Percentiles rank a stretch among this genome's conserved stretches.
phyloP scores from a whole-genome alignment of 1,139 yeast species.

The Taiozyma onychis region DNA sequence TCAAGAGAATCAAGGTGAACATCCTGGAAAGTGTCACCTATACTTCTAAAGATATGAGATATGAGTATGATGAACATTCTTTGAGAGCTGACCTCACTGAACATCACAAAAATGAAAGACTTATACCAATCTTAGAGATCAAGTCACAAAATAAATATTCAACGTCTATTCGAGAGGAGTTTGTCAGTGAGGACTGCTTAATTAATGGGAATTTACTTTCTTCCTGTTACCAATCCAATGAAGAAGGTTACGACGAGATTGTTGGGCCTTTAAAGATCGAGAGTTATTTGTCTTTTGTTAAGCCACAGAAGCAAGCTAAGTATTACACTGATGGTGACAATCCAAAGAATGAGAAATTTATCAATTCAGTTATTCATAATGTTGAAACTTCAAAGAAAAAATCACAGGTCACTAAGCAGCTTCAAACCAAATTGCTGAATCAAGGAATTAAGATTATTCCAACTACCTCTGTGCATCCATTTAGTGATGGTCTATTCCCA shows the following conservation, averaged over 20 bases:
- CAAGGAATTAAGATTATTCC: conserved; percentile 12
- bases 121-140: conserved; percentile 55
- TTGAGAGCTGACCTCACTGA: conserved; percentile 27
- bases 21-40: conserved; percentile 69
- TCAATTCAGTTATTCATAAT: background rate
- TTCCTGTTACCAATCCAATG: conserved; percentile 36
- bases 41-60: conserved; percentile 47
- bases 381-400: conserved; percentile 2
- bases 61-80: conserved; percentile 54
- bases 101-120: conserved; percentile 39
- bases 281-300: conserved; percentile 16
- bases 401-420: conserved; percentile 7
- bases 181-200: conserved; percentile 37
- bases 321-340: conserved; percentile 8
- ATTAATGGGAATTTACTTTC: conserved; percentile 37
- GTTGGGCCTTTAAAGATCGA: conserved; percentile 27
- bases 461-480: conserved; percentile 17
- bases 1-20: conserved; percentile 70
- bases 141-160: conserved; percentile 45
- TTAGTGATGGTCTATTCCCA: conserved; percentile 47
- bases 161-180: conserved; percentile 53
- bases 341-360: conserved; percentile 5
- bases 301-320: conserved; percentile 10
- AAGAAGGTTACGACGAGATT: conserved; percentile 17
- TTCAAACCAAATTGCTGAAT: conserved; percentile 11